Percentiles rank a stretch among this genome's conserved stretches.
Evolutionary conservation across 768 basidiomycete genomes (phyloP).

Genomic region (Tulasnella calospora): DNA sequence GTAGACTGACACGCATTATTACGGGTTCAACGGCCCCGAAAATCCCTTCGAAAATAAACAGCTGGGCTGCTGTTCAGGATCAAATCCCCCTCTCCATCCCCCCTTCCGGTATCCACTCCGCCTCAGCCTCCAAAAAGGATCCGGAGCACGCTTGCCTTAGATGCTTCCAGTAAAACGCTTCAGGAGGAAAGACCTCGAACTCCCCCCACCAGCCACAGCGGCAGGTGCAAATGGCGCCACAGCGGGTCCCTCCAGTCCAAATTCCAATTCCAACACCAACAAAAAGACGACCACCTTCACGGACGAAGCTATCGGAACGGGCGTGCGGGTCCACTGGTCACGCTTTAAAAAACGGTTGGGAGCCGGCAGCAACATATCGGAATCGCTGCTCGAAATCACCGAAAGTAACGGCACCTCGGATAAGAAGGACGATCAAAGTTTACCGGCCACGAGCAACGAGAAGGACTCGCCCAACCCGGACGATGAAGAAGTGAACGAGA

Average conservation of each 20-base stretch:
- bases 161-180: slow-evolving; percentile 2
- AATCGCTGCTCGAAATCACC: slow-evolving; percentile 18
- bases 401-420: neutral
- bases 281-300: slow-evolving; percentile 5
- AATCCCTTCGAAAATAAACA: neutral
- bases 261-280: neutral
- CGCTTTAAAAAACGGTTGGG: slow-evolving; percentile 25
- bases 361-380: slow-evolving; percentile 11
- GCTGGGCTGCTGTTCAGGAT: neutral
- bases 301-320: slow-evolving; percentile 4
- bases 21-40: neutral
- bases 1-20: neutral
- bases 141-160: neutral
- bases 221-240: neutral
- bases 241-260: neutral
- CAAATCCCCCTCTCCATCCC: neutral
- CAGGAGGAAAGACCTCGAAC: neutral
- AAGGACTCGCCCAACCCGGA: slow-evolving; percentile 23
- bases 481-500: slow-evolving; percentile 26
- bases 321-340: slow-evolving; percentile 18
- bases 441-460: neutral
- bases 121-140: neutral
- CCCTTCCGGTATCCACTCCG: neutral
- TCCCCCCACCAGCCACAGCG: neutral
- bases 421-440: neutral